Percentiles rank a stretch among this genome's conserved stretches.
phyloP scores from a whole-genome alignment of 106 monocot genomes.

The Acorus gramineus region DNA sequence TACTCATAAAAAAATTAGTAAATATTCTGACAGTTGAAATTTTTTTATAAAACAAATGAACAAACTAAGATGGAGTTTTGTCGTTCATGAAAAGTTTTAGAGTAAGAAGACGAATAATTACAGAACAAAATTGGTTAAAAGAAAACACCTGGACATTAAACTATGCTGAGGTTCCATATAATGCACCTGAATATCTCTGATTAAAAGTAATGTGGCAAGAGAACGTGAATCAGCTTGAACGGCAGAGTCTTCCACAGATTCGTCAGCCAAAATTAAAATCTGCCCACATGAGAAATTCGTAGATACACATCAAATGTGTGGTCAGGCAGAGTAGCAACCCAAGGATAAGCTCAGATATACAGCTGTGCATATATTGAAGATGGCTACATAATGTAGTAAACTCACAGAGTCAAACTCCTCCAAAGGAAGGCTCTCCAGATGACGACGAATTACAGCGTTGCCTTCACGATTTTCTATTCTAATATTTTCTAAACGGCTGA shows the following conservation, averaged over 20 bases:
- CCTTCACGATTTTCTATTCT: slow-evolving; percentile 48
- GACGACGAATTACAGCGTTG: slow-evolving; percentile 58
- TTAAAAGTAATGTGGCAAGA: slow-evolving; percentile 58
- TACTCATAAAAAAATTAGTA: no score
- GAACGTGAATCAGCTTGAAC: slow-evolving; percentile 75
- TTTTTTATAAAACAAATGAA: no score
- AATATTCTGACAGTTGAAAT: no score
- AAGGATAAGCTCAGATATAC: no score
- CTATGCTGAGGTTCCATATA: no score
- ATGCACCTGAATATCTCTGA: slow-evolving; percentile 55
- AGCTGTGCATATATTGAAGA: not conserved
- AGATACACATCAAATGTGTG: no score
- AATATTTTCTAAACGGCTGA: slow-evolving; percentile 40
- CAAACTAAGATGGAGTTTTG: no score
- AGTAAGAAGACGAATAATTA: no score
- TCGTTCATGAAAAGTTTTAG: no score
- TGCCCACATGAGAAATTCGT: slow-evolving; percentile 1
- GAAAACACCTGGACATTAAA: no score
- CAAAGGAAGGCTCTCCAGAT: slow-evolving; percentile 55
- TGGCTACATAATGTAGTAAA: not conserved
- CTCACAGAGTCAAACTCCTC: slow-evolving; percentile 67
- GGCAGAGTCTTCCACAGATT: slow-evolving; percentile 70
- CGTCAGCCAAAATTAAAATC: slow-evolving; percentile 75
- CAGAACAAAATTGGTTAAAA: no score
- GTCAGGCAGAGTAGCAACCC: no score